A percentile compares a stretch with the other conserved stretches of the same genome.
Conservation (phyloP, 306 rosid species). For the Morella rubra region DNA sequence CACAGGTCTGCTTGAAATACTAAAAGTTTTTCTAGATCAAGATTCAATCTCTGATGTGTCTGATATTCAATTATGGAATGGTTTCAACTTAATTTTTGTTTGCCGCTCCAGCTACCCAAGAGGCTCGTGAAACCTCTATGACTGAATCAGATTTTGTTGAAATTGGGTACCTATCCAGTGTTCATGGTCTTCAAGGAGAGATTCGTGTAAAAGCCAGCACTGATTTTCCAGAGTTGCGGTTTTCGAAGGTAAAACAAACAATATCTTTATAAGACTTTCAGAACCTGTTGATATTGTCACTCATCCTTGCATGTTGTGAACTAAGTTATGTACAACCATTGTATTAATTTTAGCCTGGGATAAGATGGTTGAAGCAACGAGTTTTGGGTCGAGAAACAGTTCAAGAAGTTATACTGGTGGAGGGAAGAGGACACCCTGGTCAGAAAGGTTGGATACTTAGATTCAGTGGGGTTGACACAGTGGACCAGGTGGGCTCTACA, state of each 20-base stretch:
- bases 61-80: neutral
- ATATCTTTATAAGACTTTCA: neutral
- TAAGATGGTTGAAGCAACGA: constrained; percentile 77
- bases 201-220: constrained; percentile 70
- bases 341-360: constrained; percentile 63
- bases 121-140: constrained; percentile 40
- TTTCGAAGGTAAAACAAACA: constrained; percentile 52
- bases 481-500: constrained; percentile 54
- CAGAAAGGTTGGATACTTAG: constrained; percentile 81
- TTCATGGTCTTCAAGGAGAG: constrained; percentile 83
- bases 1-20: neutral
- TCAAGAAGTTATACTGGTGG: constrained; percentile 69
- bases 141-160: constrained; percentile 47
- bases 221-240: constrained; percentile 81
- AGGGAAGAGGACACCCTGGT: constrained; percentile 87
- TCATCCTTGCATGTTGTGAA: constrained; percentile 4
- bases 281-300: neutral
- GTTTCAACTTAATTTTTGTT: constrained; percentile 5
- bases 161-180: constrained; percentile 69
- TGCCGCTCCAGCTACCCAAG: constrained; percentile 43
- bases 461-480: constrained; percentile 65
- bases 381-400: constrained; percentile 52
- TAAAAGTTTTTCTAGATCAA: neutral
- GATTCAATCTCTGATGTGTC: neutral
- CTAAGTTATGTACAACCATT: neutral